Conservation (phyloP, 306 rosid genomes). For the Corylus heterophylla region DNA sequence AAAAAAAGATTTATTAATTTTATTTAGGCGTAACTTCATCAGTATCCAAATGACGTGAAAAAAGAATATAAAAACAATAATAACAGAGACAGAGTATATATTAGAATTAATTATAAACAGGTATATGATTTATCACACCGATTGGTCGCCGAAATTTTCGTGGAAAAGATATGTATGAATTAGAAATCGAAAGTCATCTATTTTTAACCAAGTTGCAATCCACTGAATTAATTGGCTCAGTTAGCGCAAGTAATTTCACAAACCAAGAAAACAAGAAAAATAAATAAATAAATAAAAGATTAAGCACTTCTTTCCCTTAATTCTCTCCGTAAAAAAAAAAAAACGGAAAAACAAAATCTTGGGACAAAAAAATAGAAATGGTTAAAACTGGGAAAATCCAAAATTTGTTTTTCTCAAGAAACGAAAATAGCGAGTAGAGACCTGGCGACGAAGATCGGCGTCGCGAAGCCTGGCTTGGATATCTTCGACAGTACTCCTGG, state of each 20-base stretch:
- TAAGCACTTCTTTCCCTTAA: neutral
- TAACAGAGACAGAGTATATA: neutral
- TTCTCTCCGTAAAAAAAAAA: neutral
- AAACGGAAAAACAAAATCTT: neutral
- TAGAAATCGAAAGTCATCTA: neutral
- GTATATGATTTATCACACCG: neutral
- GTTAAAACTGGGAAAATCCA: neutral
- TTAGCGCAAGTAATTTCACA: slow-evolving; percentile 5
- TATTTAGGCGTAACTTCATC: neutral
- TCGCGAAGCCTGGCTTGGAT: slow-evolving; percentile 82
- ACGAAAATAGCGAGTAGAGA: slow-evolving; percentile 24
- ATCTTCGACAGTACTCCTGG: slow-evolving; percentile 60
- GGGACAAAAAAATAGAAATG: neutral
- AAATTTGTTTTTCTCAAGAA: slow-evolving; percentile 40
- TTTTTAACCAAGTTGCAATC: neutral
- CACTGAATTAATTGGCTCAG: slow-evolving; percentile 1
- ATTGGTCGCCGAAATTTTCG: neutral
- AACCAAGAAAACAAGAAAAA: neutral
- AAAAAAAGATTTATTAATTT: neutral
- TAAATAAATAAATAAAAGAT: neutral
- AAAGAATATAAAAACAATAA: neutral
- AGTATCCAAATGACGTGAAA: neutral
- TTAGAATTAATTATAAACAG: neutral
- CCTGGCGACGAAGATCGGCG: slow-evolving; percentile 97
- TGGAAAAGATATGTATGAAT: neutral